Conservation (phyloP, 2,329 filamentous ascomycete species). For the Leptodontidium sp. region DNA sequence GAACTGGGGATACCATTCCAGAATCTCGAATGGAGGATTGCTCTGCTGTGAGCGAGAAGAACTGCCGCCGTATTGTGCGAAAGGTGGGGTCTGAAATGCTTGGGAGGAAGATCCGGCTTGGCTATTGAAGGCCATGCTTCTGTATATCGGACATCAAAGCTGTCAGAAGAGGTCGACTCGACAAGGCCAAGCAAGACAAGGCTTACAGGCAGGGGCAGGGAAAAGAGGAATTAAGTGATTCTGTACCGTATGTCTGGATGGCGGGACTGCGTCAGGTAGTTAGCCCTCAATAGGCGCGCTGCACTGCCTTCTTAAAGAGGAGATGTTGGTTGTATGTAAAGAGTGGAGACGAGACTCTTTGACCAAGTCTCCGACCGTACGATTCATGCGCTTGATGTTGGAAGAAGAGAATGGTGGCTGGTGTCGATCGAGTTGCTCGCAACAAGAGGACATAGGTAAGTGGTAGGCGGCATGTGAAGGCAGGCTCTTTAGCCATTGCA, state of each 20-base stretch:
- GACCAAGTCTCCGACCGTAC: conserved; percentile 8
- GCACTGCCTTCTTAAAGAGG: conserved; percentile 7
- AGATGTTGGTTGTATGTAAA: conserved; percentile 4
- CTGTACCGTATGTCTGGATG: conserved; percentile 4
- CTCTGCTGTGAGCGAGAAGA: conserved; percentile 24
- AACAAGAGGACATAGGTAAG: background rate
- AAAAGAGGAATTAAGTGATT: background rate
- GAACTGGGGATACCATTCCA: conserved; percentile 93
- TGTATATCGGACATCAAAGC: conserved; percentile 11
- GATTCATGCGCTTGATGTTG: conserved; percentile 10
- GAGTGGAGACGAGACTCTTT: conserved; percentile 20
- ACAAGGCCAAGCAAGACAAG: background rate
- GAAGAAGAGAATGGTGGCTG: background rate
- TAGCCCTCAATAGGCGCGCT: conserved; percentile 17
- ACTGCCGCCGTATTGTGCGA: conserved; percentile 36
- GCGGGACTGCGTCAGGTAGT: conserved; percentile 2
- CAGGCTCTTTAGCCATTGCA: conserved; percentile 18
- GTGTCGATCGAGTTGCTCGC: conserved; percentile 1
- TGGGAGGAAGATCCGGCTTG: conserved; percentile 31
- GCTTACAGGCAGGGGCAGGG: conserved; percentile 1
- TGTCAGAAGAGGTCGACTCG: conserved; percentile 10
- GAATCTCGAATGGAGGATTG: conserved; percentile 70
- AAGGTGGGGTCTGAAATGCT: conserved; percentile 26
- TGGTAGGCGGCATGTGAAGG: background rate
- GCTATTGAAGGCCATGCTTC: conserved; percentile 38